Conservation (phyloP, 2,329 filamentous ascomycete species). For the Phyllosticta paracitricarpa region DNA sequence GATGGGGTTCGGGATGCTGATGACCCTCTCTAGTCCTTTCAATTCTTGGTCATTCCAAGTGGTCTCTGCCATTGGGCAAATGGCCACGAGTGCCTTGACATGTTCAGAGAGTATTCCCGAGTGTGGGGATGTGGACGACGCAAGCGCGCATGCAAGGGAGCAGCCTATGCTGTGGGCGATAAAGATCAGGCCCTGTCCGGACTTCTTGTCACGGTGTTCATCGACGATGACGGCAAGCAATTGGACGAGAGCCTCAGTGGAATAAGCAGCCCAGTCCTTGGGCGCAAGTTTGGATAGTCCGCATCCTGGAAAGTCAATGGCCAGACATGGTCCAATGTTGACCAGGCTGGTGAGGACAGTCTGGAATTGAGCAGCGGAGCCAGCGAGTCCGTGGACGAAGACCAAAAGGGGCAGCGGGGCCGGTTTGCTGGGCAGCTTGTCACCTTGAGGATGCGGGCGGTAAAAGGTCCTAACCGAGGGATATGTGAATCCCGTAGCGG, state of each 20-base stretch:
- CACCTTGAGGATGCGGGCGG: constrained; percentile 69
- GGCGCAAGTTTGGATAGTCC: constrained; percentile 69
- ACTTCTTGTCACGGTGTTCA: constrained; percentile 55
- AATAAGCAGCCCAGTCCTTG: constrained; percentile 67
- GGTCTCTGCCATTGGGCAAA: constrained; percentile 67
- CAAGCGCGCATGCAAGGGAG: constrained; percentile 62
- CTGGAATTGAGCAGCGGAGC: constrained; percentile 80
- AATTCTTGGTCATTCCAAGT: constrained; percentile 22
- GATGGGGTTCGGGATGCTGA: constrained; percentile 59
- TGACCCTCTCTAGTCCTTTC: constrained; percentile 37
- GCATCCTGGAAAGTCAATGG: constrained; percentile 84
- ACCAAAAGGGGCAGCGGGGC: constrained; percentile 73
- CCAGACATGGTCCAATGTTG: constrained; percentile 73
- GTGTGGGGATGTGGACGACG: constrained; percentile 48
- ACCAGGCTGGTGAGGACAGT: constrained; percentile 70
- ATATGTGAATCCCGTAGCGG: constrained; percentile 54
- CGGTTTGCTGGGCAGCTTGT: constrained; percentile 65
- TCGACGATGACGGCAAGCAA: constrained; percentile 68
- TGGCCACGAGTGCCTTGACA: constrained; percentile 66
- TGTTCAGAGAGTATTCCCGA: constrained; percentile 47
- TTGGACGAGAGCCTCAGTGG: constrained; percentile 61
- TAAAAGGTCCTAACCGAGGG: constrained; percentile 73
- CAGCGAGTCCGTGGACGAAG: constrained; percentile 88
- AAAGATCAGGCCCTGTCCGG: constrained; percentile 62
- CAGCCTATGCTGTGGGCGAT: constrained; percentile 89